These are phyloP conservation scores for Yamagishiella unicocca DNA, from an alignment of 139 green algal genomes.

Conservation along the genomic window DNA sequence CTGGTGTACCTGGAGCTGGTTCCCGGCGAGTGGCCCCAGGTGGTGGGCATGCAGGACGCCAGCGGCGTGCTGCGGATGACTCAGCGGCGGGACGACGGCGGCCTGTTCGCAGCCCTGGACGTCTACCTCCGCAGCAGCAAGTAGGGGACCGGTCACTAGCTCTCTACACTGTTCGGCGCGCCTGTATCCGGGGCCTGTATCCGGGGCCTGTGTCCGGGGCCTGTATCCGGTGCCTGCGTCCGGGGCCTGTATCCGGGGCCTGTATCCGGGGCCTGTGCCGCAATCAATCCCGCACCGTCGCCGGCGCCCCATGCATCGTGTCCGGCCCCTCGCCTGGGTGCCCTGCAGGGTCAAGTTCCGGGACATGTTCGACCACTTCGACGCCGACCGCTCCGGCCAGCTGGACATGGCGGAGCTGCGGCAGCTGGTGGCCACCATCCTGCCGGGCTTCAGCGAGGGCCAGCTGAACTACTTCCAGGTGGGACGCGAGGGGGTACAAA, in stretches of 20 bases:
- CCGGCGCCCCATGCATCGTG: too few relatives aligned
- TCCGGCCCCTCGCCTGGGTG: background rate
- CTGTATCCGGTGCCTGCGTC: too few relatives aligned
- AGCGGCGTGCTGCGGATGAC: slow-evolving; percentile 23
- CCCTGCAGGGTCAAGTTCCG: slow-evolving; percentile 31
- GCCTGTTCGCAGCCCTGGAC: slow-evolving; percentile 60
- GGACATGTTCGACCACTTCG: slow-evolving; percentile 57
- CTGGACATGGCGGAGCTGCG: slow-evolving; percentile 55
- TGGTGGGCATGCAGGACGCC: slow-evolving; percentile 37
- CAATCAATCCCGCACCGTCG: too few relatives aligned
- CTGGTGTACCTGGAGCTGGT: slow-evolving; percentile 33
- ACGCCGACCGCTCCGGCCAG: slow-evolving; percentile 41
- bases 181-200: too few relatives aligned
- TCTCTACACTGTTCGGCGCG: too few relatives aligned
- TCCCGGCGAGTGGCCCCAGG: slow-evolving; percentile 39
- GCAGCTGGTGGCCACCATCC: slow-evolving; percentile 40
- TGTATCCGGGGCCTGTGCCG: too few relatives aligned
- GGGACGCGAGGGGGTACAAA: too few relatives aligned
- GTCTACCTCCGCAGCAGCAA: slow-evolving; percentile 45
- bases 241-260: too few relatives aligned
- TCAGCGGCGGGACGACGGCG: slow-evolving; percentile 49
- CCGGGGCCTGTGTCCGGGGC: too few relatives aligned
- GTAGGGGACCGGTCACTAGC: too few relatives aligned
- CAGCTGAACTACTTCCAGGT: slow-evolving; percentile 62
- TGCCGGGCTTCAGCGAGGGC: slow-evolving; percentile 48